Evolutionary conservation across 805 yeast genomes (phyloP).

Genomic region (Tetrapisispora iriomotensis): DNA sequence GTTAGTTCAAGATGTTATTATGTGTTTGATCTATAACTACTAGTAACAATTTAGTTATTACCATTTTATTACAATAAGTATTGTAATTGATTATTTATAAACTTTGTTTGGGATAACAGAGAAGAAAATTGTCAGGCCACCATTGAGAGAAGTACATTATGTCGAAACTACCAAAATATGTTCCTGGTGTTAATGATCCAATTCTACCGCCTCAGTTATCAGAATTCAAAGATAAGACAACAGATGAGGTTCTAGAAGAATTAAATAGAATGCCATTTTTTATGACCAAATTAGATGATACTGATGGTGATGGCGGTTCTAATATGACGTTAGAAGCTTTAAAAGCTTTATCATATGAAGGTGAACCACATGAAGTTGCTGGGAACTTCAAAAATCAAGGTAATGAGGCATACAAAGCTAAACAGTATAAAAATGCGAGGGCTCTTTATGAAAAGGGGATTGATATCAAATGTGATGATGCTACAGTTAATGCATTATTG

Average conservation of each 20-base stretch:
- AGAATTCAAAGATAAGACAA: constrained; percentile 47
- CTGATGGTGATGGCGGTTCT: constrained; percentile 68
- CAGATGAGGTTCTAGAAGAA: constrained; percentile 69
- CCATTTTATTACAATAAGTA: no score
- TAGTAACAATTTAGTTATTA: no score
- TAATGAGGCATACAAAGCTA: constrained; percentile 69
- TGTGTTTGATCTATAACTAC: no score
- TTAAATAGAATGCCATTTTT: constrained; percentile 83
- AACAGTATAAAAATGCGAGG: constrained; percentile 66
- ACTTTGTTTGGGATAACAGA: no score
- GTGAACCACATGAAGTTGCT: constrained; percentile 89
- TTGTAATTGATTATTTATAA: no score
- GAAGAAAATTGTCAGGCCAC: not conserved
- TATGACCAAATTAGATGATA: constrained; percentile 78
- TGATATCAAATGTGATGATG: constrained; percentile 53
- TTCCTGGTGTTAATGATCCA: constrained; percentile 52
- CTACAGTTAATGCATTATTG: constrained; percentile 49
- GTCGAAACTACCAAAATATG: constrained; percentile 31
- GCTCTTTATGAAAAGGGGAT: constrained; percentile 73
- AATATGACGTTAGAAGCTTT: constrained; percentile 76
- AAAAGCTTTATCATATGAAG: constrained; percentile 86
- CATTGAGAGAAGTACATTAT: constrained; percentile 1
- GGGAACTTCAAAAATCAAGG: constrained; percentile 87
- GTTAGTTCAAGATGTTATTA: no score
- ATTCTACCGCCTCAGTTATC: constrained; percentile 75